phyloP scores from a whole-genome alignment of 768 basidiomycete species.

The Tylopilus felleus region DNA sequence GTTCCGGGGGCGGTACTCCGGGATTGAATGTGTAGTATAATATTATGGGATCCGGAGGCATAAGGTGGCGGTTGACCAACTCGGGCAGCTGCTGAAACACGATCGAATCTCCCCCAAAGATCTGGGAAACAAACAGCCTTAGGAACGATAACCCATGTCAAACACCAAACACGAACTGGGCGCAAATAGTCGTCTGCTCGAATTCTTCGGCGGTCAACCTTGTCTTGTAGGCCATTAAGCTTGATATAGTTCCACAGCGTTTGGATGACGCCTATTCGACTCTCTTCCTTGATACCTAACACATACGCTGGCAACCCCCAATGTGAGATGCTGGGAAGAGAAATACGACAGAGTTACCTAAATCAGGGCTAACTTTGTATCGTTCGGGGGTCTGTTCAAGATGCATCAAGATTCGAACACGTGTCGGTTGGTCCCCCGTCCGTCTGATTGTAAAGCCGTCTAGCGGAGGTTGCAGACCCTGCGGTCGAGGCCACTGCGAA shows the following conservation, averaged over 20 bases:
- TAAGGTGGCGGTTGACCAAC: slow-evolving; percentile 74
- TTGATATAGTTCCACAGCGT: slow-evolving; percentile 94
- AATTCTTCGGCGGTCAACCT: slow-evolving; percentile 68
- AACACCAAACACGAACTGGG: slow-evolving; percentile 42
- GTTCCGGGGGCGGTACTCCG: slow-evolving; percentile 56
- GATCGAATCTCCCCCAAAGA: slow-evolving; percentile 68
- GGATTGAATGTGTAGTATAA: slow-evolving; percentile 77
- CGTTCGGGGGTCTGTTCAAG: slow-evolving; percentile 86
- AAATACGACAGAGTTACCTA: slow-evolving; percentile 43
- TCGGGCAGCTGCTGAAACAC: slow-evolving; percentile 82
- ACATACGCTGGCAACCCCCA: slow-evolving; percentile 43
- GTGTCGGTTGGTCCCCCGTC: slow-evolving; percentile 74
- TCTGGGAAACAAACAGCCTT: slow-evolving; percentile 36
- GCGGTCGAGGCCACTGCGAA: slow-evolving; percentile 58
- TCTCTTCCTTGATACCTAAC: slow-evolving; percentile 82
- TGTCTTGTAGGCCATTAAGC: slow-evolving; percentile 76
- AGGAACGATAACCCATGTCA: not conserved
- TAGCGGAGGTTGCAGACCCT: slow-evolving; percentile 54
- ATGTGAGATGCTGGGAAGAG: slow-evolving; percentile 2
- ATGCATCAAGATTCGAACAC: slow-evolving; percentile 80
- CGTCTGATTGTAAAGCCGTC: slow-evolving; percentile 88
- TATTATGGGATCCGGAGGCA: slow-evolving; percentile 74
- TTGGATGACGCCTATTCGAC: slow-evolving; percentile 74
- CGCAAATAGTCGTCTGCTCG: slow-evolving; percentile 65
- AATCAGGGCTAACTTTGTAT: slow-evolving; percentile 72